Evolutionary conservation across 371 early-diverging fungal genomes (phyloP), one percentile per base, ranked within the genome.

Genomic region (Capillidium heterosporum): DNA sequence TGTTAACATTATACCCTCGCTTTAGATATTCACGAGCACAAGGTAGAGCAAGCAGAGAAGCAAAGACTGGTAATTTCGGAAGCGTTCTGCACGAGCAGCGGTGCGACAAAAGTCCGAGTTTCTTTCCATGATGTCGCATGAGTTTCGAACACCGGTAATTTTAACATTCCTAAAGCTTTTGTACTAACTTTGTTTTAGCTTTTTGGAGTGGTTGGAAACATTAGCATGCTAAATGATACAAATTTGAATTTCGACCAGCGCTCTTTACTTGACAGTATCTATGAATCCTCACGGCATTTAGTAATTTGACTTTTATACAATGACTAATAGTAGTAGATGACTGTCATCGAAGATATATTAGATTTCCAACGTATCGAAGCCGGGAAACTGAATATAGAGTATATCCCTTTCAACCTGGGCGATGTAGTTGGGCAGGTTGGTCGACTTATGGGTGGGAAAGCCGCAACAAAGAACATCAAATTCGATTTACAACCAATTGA

Each of bases 361-460:
- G 51, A 23, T 8, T 13, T 24, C 28, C 28, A 1, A 50, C 1
- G 49, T 65, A 65, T 87, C 60, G 88, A 87, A 62, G 82, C 86
- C 0, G 83, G 83, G 26, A 77, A 81, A 27, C 73, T 87, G 75
- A 80, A 71, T 13, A 71, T 85, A 24, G 82, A 85, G 59, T 61
- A 68, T 10, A 76, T 76, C 15, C 79, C 79, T 1, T 82, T 82
- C 61, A 78, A 77, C 4, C 69, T 84, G n/a, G 79, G 79, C 67
- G 77, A 77, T 1, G 57, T 83, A 39, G 3, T 51, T 51, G 11
- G 10, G 19, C 15, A 10, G 32, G 3, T 2, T 13, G 24, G 10
- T 4, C 10, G 23, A 17, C 17, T 32, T 13, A 11, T 51, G 17
- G 77, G 80, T 4, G 72, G 74, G 3, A 82, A 82, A 63, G 77